phyloP scores from a whole-genome alignment of 768 basidiomycete genomes.

The Agrocybe pediades region DNA sequence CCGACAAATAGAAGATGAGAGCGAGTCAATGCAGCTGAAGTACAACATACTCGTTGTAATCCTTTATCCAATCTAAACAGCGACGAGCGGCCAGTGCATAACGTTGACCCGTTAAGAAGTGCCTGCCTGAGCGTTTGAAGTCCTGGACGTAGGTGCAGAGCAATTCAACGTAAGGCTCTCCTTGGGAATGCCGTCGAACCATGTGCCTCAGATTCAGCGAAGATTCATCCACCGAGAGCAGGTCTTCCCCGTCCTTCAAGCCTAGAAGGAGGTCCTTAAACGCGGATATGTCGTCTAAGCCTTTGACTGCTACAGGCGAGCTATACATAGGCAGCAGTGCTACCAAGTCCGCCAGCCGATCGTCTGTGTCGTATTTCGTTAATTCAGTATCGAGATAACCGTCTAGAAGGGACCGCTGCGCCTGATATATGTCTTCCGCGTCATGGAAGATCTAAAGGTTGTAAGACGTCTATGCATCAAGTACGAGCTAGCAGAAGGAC shows the following conservation, averaged over 20 bases:
- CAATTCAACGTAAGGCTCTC: slow-evolving; percentile 9
- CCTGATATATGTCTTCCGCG: background rate
- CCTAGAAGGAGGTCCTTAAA: slow-evolving; percentile 3
- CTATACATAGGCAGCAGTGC: slow-evolving; percentile 5
- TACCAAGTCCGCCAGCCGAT: slow-evolving; percentile 6
- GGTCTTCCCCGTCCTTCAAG: slow-evolving; percentile 4
- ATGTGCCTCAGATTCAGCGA: slow-evolving; percentile 7
- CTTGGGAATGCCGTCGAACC: slow-evolving; percentile 7
- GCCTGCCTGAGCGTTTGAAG: slow-evolving; percentile 1
- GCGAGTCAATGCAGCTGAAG: background rate
- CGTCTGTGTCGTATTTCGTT: slow-evolving; percentile 9
- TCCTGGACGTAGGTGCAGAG: slow-evolving; percentile 9
- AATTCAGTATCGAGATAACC: slow-evolving; percentile 3
- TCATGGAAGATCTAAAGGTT: slow-evolving; percentile 2
- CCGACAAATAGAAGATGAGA: background rate
- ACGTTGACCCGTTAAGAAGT: slow-evolving; percentile 5
- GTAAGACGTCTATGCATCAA: background rate
- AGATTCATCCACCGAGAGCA: slow-evolving; percentile 8
- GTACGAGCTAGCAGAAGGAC: background rate
- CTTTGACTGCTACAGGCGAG: background rate
- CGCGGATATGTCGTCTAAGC: background rate
- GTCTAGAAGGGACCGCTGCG: slow-evolving; percentile 4
- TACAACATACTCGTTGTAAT: background rate
- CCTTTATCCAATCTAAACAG: background rate
- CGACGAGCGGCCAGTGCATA: slow-evolving; percentile 6